Evolutionary conservation across 176 grass and related monocot genomes (phyloP).

Genomic region (Dendrocalamus sinicus): DNA sequence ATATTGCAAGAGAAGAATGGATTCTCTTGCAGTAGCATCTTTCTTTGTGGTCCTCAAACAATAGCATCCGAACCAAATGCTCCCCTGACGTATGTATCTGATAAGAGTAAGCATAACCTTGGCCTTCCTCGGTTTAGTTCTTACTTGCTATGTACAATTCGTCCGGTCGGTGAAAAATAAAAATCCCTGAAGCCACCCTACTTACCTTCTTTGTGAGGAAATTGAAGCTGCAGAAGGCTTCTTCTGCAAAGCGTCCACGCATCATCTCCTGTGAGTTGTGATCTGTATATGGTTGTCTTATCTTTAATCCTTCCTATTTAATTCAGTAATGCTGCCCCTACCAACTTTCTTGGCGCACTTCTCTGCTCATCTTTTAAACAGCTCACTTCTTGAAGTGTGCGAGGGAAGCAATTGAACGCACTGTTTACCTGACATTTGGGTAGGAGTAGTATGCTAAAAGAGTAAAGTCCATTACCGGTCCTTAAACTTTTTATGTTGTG

Average conservation of each 20-base stretch:
- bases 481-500: no score
- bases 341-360: background rate
- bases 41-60: constrained; percentile 39
- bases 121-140: background rate
- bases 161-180: background rate
- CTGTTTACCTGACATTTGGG: background rate
- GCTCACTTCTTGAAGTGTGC: background rate
- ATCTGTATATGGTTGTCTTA: constrained; percentile 20
- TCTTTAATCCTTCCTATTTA: constrained; percentile 23
- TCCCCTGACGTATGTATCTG: background rate
- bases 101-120: constrained; percentile 11
- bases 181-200: background rate
- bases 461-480: no score
- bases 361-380: background rate
- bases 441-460: background rate
- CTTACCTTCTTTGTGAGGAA: constrained; percentile 8
- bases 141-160: background rate
- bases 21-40: constrained; percentile 10
- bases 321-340: constrained; percentile 32
- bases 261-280: constrained; percentile 7
- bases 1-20: background rate
- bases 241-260: background rate
- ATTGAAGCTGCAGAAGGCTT: constrained; percentile 22
- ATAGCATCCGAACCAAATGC: constrained; percentile 29
- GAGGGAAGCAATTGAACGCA: background rate